These are phyloP conservation scores for Coemansia sp. DNA, from an alignment of 192 early-diverging fungal species.

Conservation along the genomic window DNA sequence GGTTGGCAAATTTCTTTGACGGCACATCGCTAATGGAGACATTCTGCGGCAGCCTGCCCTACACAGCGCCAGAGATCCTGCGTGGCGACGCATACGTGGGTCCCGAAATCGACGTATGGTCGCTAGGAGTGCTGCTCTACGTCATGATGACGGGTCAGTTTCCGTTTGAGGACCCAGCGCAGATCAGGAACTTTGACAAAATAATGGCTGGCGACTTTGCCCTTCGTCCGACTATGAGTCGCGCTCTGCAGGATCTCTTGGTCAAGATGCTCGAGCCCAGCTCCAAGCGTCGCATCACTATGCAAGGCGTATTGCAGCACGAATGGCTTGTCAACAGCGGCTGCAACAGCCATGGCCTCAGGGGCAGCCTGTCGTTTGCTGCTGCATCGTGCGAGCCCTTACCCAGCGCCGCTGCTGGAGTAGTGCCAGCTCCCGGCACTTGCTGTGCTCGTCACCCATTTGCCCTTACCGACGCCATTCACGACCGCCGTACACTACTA, in stretches of 20 bases:
- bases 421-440: conserved; percentile 9
- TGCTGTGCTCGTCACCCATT: conserved; percentile 23
- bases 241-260: conserved; percentile 41
- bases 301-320: conserved; percentile 32
- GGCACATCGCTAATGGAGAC: conserved; percentile 66
- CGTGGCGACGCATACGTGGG: conserved; percentile 86
- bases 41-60: conserved; percentile 92
- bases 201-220: conserved; percentile 57
- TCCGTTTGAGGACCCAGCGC: conserved; percentile 60
- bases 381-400: background rate
- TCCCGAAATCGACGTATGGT: conserved; percentile 96
- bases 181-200: conserved; percentile 55
- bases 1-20: conserved; percentile 80
- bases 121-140: conserved; percentile 86
- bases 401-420: background rate
- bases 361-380: background rate
- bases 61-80: conserved; percentile 88
- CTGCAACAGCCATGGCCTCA: background rate
- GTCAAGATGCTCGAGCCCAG: conserved; percentile 50
- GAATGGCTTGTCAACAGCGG: conserved; percentile 24
- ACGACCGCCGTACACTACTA: conserved; percentile 24
- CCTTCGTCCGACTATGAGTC: conserved; percentile 37
- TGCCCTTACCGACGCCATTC: conserved; percentile 3
- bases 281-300: conserved; percentile 28
- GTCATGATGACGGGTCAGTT: conserved; percentile 70